Evolutionary conservation across 805 yeast genomes (phyloP).

Genomic region (Myxozyma nipponensis): DNA sequence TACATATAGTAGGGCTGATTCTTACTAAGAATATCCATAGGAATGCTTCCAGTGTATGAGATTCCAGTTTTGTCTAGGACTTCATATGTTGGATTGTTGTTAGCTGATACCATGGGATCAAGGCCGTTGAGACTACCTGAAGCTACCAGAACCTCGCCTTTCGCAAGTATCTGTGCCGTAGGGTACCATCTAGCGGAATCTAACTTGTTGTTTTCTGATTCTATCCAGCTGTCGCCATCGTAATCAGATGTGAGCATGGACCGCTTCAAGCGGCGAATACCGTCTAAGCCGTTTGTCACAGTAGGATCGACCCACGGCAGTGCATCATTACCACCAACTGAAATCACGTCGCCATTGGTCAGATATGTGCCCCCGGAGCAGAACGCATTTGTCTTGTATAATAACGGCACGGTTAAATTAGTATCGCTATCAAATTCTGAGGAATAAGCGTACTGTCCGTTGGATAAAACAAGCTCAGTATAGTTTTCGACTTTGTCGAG

Average conservation of each 20-base stretch:
- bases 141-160: conserved; percentile 21
- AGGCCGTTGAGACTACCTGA: conserved; percentile 24
- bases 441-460: conserved; percentile 25
- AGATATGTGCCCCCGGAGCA: conserved; percentile 24
- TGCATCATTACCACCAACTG: conserved; percentile 21
- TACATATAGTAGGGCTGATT: conserved; percentile 27
- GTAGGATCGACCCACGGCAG: conserved; percentile 21
- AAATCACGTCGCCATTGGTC: conserved; percentile 21
- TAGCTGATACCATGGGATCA: conserved; percentile 23
- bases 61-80: conserved; percentile 20
- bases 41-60: conserved; percentile 11
- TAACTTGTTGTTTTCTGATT: conserved; percentile 22
- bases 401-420: conserved; percentile 13
- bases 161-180: conserved; percentile 19
- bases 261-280: conserved; percentile 21
- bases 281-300: conserved; percentile 19
- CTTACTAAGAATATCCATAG: conserved; percentile 18
- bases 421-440: conserved; percentile 18
- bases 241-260: conserved; percentile 2
- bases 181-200: conserved; percentile 22
- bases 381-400: conserved; percentile 25
- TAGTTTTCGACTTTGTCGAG: conserved; percentile 26
- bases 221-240: conserved; percentile 22
- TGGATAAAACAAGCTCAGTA: conserved; percentile 14
- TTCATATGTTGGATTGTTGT: conserved; percentile 25